phyloP scores from a whole-genome alignment of 2,329 filamentous ascomycete genomes.

The Podosphaera fusca region DNA sequence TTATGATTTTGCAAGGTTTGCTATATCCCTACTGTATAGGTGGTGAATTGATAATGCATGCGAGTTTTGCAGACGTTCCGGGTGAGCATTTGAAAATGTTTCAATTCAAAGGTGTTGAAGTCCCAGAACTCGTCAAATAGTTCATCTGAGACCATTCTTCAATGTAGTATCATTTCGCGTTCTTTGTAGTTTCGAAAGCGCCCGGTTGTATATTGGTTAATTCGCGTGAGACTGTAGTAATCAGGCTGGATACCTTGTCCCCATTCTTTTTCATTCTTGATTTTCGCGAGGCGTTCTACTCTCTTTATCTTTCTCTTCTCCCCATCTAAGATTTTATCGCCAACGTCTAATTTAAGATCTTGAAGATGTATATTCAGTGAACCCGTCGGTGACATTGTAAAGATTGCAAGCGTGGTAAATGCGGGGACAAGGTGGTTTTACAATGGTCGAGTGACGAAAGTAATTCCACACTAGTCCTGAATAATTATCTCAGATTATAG shows the following conservation, averaged over 20 bases:
- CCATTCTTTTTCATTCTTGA: not conserved
- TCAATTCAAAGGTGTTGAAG: not conserved
- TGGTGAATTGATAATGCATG: not conserved
- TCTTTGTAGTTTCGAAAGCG: not conserved
- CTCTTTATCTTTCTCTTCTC: not conserved
- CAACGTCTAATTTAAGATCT: not conserved
- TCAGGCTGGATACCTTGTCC: not conserved
- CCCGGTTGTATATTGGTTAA: not conserved
- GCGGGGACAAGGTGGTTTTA: not conserved
- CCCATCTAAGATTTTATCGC: not conserved
- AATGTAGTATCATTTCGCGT: not conserved
- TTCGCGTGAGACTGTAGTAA: not conserved
- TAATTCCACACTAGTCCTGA: not conserved
- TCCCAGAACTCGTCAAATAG: not conserved
- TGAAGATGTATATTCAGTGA: not conserved
- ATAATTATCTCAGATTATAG: not conserved
- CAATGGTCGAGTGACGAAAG: not conserved
- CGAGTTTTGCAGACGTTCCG: not conserved
- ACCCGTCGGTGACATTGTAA: not conserved
- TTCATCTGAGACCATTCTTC: not conserved
- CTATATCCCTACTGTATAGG: not conserved
- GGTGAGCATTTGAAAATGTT: not conserved
- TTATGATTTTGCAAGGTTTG: no score
- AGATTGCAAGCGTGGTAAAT: not conserved
- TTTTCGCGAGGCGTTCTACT: not conserved